phyloP scores from a whole-genome alignment of 1,284 basidiomycete species.

The Cutaneotrichosporon sp. region DNA sequence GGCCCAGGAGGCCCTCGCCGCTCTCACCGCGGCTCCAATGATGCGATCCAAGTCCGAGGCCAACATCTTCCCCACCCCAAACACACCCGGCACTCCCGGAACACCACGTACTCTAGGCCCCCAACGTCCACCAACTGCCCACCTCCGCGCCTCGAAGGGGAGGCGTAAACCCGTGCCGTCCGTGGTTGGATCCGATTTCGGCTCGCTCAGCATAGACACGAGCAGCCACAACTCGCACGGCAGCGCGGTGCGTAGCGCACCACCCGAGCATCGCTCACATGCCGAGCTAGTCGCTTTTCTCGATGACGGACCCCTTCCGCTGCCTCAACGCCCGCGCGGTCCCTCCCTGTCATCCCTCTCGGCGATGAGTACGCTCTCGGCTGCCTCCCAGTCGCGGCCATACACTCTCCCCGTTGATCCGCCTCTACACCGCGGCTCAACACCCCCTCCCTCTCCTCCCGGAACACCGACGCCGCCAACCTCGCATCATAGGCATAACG shows the following conservation, averaged over 20 bases:
- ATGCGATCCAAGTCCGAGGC: constrained; percentile 2
- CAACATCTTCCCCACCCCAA: not conserved
- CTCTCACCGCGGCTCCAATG: not conserved
- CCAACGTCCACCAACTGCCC: constrained; percentile 5
- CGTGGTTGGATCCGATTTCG: not conserved
- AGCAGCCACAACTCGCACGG: not conserved
- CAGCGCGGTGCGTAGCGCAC: not conserved
- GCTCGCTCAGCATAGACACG: constrained; percentile 1
- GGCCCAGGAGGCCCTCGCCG: not conserved
- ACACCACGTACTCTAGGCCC: not conserved
- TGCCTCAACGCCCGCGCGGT: not conserved
- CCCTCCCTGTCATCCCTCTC: not conserved
- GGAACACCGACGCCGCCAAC: not conserved
- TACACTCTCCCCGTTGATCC: constrained; percentile 34
- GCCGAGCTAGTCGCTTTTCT: not conserved
- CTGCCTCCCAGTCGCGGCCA: constrained; percentile 9
- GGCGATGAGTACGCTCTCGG: not conserved
- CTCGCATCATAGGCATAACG: not conserved
- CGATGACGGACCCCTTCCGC: not conserved
- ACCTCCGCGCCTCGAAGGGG: constrained; percentile 1
- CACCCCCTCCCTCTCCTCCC: not conserved
- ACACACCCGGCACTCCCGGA: not conserved
- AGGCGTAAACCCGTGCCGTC: constrained; percentile 22
- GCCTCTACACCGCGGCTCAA: constrained; percentile 9
- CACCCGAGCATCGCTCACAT: not conserved